These are phyloP conservation scores for Posidonia australis DNA, from an alignment of 106 monocot genomes.

Conservation along the genomic window DNA sequence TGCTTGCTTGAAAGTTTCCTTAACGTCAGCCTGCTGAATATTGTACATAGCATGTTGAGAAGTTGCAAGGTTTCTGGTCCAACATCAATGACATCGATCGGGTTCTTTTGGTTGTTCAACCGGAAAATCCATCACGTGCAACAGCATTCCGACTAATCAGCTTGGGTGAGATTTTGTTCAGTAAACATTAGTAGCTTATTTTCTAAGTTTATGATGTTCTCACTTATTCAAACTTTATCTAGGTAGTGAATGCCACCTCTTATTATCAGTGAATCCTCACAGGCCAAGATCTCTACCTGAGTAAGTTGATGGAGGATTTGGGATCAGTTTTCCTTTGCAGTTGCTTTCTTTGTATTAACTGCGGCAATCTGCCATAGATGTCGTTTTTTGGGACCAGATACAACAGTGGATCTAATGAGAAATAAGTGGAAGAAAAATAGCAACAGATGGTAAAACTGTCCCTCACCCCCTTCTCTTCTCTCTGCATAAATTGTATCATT, in stretches of 20 bases:
- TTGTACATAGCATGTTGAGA: constrained; percentile 24
- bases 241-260: constrained; percentile 29
- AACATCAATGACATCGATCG: constrained; percentile 30
- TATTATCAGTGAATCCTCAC: constrained; percentile 20
- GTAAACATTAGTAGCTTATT: not conserved
- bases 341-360: not conserved
- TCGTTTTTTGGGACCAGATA: constrained; percentile 29
- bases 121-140: constrained; percentile 20
- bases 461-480: too few species aligned
- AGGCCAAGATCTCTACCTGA: constrained; percentile 32
- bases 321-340: not conserved
- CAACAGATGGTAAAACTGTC: constrained; percentile 23
- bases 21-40: not conserved
- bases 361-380: constrained; percentile 1
- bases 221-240: not conserved
- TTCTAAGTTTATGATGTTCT: not conserved
- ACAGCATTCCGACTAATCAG: constrained; percentile 20
- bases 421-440: constrained; percentile 33
- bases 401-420: constrained; percentile 9
- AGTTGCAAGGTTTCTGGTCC: constrained; percentile 37
- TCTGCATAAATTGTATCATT: not conserved
- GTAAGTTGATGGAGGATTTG: constrained; percentile 14
- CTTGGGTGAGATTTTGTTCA: constrained; percentile 18
- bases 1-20: constrained; percentile 17
- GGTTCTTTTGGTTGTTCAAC: constrained; percentile 19